These are phyloP conservation scores for Hamamelis virginiana DNA, from an alignment of 164 flowering plant genomes.

Conservation along the genomic window DNA sequence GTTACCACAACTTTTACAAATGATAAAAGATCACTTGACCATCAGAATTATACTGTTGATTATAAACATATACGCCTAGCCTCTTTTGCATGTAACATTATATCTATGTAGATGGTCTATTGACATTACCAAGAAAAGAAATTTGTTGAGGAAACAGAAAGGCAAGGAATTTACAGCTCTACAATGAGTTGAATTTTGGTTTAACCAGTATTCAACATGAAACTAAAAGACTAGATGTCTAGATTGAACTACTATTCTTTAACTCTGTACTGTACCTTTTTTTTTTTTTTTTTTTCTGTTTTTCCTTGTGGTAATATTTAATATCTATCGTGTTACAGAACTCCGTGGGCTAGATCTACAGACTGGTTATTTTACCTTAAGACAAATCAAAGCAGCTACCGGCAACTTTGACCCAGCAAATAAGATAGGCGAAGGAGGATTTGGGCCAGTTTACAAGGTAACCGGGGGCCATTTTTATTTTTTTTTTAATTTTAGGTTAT, in stretches of 20 bases:
- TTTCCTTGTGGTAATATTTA: not conserved
- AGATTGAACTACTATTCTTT: not conserved
- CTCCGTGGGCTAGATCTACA: constrained; percentile 58
- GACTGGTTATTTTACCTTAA: constrained; percentile 61
- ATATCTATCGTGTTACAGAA: constrained; percentile 34
- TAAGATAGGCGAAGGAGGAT: constrained; percentile 90
- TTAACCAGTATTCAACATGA: no score
- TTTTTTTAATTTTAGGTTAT: not conserved
- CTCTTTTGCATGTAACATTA: no score
- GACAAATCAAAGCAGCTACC: constrained; percentile 77
- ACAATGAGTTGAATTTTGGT: no score
- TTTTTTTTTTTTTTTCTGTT: not conserved
- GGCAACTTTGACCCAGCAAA: constrained; percentile 64
- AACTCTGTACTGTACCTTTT: not conserved
- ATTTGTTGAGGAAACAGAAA: no score
- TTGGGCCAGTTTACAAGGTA: constrained; percentile 88
- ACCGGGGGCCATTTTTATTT: not conserved
- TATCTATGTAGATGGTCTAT: no score
- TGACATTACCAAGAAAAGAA: no score
- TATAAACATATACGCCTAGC: no score
- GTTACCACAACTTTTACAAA: no score
- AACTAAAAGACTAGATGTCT: not conserved
- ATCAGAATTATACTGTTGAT: no score
- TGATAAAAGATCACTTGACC: no score
- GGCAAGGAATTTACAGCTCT: no score